Base-by-base conservation (phyloP, 345 rosid species). In the Boechera stricta region DNA sequence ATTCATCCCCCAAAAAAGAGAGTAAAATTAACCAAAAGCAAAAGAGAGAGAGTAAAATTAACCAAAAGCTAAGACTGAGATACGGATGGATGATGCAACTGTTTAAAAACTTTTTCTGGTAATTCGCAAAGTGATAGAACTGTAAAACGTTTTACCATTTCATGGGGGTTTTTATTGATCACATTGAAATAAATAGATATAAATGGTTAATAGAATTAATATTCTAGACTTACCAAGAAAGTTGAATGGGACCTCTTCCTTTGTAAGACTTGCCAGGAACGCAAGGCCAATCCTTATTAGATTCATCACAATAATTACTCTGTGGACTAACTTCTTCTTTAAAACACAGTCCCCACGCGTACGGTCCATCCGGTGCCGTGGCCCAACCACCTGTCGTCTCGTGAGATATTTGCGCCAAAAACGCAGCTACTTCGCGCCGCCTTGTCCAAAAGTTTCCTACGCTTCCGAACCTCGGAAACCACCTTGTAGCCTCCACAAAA, bases 321-420 rank as follows among this genome's bases (percentile, higher is more conserved):
- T 80, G 72, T 10, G 89, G 85, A 57, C 79, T 86, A 57, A 80
- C 80, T 71, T 90, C 92, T 64, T 60, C 82, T 21, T 81, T 58
- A 59, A 39, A 83, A 82, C 92, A 90, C n/a, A 87, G 78, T 12
- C 91, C 92, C 92, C 92, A 87, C 1, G 96, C 81, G 60, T 85
- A 90, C 13, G 87, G 89, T 32, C 89, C 91, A 36, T 86, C 91
- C 9, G 89, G 88, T 39, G 93, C 89, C 51, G 82, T 84, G 39
- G 85, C 44, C 88, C 87, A 80, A 21, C 89, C 89, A 4, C 90
- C 90, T 47, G 74, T 72, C 24, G 94, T 89, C 76, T 89, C 90
- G 57, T 86, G 94, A 7, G 91, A 87, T 21, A 87, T 89, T 64
- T 89, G 94, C 24, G 78, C 94, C 59, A 89, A 80, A 67, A 89